Evolutionary conservation across 306 rosid species (phyloP).

Genomic region (Acmispon strigosus): DNA sequence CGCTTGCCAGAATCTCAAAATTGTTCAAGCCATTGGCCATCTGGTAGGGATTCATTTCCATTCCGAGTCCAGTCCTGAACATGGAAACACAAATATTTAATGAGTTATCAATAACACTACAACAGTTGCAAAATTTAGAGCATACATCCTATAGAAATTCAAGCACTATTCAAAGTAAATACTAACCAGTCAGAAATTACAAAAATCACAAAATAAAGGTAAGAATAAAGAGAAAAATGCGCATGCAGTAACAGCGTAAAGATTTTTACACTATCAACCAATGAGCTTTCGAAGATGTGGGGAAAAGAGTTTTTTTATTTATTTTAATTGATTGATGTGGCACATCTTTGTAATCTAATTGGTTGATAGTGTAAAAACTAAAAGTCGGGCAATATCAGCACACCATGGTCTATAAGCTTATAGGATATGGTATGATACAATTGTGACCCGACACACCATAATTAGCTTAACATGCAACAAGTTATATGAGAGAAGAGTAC

Average conservation of each 20-base stretch:
- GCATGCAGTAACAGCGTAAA: too few species aligned
- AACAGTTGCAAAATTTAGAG: background rate
- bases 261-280: too few species aligned
- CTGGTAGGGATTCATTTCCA: constrained; percentile 16
- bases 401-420: too few species aligned
- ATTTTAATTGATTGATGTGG: too few species aligned
- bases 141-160: background rate
- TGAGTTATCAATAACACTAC: background rate
- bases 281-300: too few species aligned
- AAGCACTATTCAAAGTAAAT: background rate
- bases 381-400: too few species aligned
- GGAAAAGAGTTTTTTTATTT: too few species aligned
- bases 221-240: too few species aligned
- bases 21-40: constrained; percentile 39
- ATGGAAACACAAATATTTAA: background rate
- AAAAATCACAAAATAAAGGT: background rate
- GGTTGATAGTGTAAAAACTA: too few species aligned
- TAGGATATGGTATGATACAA: background rate
- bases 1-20: constrained; percentile 44
- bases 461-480: background rate
- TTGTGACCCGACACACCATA: background rate
- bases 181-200: background rate
- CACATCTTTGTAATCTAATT: too few species aligned
- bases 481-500: background rate
- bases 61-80: constrained; percentile 26